Base-by-base conservation (phyloP, 768 basidiomycete genomes). In the Dictyophora rubrovolvata region DNA sequence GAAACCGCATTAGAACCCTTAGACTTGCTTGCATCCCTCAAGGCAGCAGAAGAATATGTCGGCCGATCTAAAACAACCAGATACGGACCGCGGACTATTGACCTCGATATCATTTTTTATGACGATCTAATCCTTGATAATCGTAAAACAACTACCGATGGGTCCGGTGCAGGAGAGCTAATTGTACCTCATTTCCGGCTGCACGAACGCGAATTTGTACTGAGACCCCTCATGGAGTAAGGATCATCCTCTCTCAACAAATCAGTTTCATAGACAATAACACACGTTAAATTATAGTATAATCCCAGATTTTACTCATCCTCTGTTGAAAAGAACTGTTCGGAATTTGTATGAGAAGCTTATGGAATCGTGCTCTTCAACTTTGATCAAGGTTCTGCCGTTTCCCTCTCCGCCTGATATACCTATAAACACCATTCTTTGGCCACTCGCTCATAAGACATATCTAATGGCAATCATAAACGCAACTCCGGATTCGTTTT, bases 401-500 rank as follows among this genome's bases (percentile, higher is more conserved):
- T 88, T 91, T 67, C 86, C 88, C 42, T 35, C 53, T 2, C 64
- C 59, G 28, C 72, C 63, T 12, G 63, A 42, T 50, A 71, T 67
- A 33, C 59, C 7, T 18, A 52, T 63, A 64, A 5, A 20, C 57
- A 48, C 56, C 56, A 48, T 5, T 65, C 66, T 20, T 60, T 65
- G 64, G 66, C 37, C 54, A 5, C 57, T 67, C 46, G 59, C 60
- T 21, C 36, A 48, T 20, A 79, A 75, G 64, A 87, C 89, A 0
- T 78, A 81, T 58, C 68, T 97, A 59, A 97, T 98, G 95, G 87
- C 87, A 0, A 96, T 90, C 0, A 79, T 99, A 59, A 97, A 98
- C 68, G 79, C 80, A 6, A 97, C 95, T 0, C 94, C 95, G 1
- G 95, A 99, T 71, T 96, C 94, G 0, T 97, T 97, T 72, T 97